Conservation (phyloP, 306 rosid species). For the Arachis stenosperma region DNA sequence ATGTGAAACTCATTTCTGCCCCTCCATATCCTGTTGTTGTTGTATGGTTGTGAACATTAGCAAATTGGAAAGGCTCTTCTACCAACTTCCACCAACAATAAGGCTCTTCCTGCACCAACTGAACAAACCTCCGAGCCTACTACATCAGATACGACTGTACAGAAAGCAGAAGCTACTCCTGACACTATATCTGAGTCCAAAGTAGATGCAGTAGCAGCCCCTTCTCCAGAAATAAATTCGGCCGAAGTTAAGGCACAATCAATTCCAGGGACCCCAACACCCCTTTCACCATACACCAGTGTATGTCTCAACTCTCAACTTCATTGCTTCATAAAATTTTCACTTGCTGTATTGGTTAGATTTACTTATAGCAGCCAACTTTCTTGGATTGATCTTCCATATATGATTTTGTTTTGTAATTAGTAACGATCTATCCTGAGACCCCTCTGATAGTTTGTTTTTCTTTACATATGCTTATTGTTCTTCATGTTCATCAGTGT, state of each 20-base stretch:
- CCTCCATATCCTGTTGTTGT: constrained; percentile 12
- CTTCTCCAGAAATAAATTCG: constrained; percentile 63
- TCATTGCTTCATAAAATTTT: constrained; percentile 19
- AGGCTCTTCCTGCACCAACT: constrained; percentile 72
- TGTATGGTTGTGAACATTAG: constrained; percentile 52
- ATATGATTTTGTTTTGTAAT: too few species aligned
- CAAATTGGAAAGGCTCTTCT: constrained; percentile 85
- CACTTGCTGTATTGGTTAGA: constrained; percentile 34
- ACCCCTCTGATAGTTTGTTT: background rate
- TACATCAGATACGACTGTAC: constrained; percentile 30
- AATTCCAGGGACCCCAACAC: constrained; percentile 49
- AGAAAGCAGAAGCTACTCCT: constrained; percentile 55
- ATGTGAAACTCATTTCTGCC: background rate
- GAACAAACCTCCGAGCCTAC: constrained; percentile 25
- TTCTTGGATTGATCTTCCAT: too few species aligned
- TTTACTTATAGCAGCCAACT: background rate
- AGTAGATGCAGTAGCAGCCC: constrained; percentile 48
- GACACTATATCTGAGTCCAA: constrained; percentile 41
- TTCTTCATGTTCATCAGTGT: background rate
- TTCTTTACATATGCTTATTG: constrained; percentile 1
- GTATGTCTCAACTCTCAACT: constrained; percentile 55
- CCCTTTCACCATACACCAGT: constrained; percentile 84
- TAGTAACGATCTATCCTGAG: too few species aligned
- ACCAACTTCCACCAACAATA: constrained; percentile 56
- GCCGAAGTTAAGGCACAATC: constrained; percentile 70